Base-by-base conservation (phyloP, 257 asterid genomes). In the Henckelia pumila region DNA sequence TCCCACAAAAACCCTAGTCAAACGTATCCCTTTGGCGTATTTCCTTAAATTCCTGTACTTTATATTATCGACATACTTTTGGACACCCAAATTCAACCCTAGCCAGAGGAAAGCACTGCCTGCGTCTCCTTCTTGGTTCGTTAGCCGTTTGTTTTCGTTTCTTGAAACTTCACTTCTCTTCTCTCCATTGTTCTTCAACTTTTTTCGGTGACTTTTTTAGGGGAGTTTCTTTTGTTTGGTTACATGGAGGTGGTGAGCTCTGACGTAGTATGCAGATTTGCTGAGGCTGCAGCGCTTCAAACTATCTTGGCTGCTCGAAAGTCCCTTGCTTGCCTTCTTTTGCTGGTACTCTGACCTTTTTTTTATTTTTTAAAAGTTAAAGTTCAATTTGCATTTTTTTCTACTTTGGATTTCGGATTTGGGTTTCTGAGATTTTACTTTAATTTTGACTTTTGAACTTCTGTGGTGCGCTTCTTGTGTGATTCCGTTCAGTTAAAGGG, bases 321-420 rank as follows among this genome's bases (percentile, higher is more conserved):
- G 79, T 84, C 88, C 75, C 61, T 83, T 32, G 64, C 82, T 70
- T 81, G 74, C 81, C 76, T 91, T 64, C 82, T 88, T 68, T 32
- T 85, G 75, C 69, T 84, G 96, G 96, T 91, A 74, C 67, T 60
- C 30, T 3, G 20, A 49, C 1, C 4, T 13, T 59, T 47, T 40
- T 37, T 35, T 68, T 28, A 9, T 25, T n/a, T n/a, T n/a, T n/a
- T n/a, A n/a, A n/a, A n/a, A 4, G 6, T 28, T 28, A 1, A 28
- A 21, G 11, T 30, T 61, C 28, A 6, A 55, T 22, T 76, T 10
- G 7, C 28, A 14, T 37, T 28, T 57, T 17, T 26, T 13, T 44
- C 59, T 66, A 53, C 66, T 32, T 56, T 44, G 56, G 64, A 52
- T 66, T 68, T 4, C 68, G 16, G 22, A 52, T 74, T 68, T 72